These are phyloP conservation scores for Polyplosphaeria fusca DNA, from an alignment of 495 filamentous ascomycete genomes.

Conservation along the genomic window DNA sequence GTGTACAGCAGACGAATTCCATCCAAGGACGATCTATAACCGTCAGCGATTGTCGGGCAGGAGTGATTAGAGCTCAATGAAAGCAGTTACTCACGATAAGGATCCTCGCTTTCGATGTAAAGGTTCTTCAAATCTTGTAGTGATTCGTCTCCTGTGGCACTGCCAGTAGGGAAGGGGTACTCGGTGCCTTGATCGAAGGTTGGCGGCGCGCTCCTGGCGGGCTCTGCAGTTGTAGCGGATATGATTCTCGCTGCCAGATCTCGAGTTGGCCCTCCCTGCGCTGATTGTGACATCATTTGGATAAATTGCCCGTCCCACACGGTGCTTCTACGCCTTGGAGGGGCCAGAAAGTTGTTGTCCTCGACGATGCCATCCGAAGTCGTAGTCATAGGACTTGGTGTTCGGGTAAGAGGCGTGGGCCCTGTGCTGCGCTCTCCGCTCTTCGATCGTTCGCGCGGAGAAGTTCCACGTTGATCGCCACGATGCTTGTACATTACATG, in stretches of 20 bases:
- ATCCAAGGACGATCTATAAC: slow-evolving; percentile 18
- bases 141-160: slow-evolving; percentile 1
- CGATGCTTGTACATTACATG: slow-evolving; percentile 35
- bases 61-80: no score
- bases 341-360: slow-evolving; percentile 9
- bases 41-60: not conserved
- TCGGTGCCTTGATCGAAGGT: slow-evolving; percentile 9
- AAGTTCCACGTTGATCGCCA: slow-evolving; percentile 17
- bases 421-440: slow-evolving; percentile 3
- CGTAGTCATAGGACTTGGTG: slow-evolving; percentile 17
- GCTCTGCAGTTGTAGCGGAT: slow-evolving; percentile 9
- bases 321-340: slow-evolving; percentile 10
- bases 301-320: slow-evolving; percentile 24
- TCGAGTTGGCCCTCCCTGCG: slow-evolving; percentile 13
- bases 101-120: slow-evolving; percentile 7
- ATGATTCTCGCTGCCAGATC: slow-evolving; percentile 25
- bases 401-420: slow-evolving; percentile 2
- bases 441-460: slow-evolving; percentile 7
- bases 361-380: slow-evolving; percentile 5
- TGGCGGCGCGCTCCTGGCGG: slow-evolving; percentile 8
- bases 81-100: slow-evolving; percentile 1
- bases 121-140: slow-evolving; percentile 21
- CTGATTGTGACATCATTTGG: slow-evolving; percentile 20
- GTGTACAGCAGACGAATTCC: slow-evolving; percentile 19
- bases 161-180: slow-evolving; percentile 14